Conservation (phyloP, 2,329 filamentous ascomycete species). For the Cytospora leucostoma region DNA sequence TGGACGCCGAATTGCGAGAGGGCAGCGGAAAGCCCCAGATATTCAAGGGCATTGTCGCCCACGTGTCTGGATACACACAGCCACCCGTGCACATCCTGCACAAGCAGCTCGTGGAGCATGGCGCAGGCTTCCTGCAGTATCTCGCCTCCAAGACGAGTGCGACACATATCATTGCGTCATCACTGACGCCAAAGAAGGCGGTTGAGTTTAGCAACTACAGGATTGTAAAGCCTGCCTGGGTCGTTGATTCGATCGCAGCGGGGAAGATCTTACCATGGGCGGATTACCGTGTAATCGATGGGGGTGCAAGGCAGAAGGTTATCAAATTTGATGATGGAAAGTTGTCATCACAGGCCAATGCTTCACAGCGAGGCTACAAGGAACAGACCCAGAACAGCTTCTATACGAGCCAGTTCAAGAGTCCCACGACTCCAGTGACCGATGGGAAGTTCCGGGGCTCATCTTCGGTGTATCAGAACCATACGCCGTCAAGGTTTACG, state of each 20-base stretch:
- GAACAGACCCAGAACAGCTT: slow-evolving; percentile 83
- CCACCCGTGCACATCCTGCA: slow-evolving; percentile 80
- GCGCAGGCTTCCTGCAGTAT: slow-evolving; percentile 94
- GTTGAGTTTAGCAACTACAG: slow-evolving; percentile 86
- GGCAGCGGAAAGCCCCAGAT: slow-evolving; percentile 75
- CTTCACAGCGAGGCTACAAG: slow-evolving; percentile 65
- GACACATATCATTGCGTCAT: slow-evolving; percentile 93
- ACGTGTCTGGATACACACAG: slow-evolving; percentile 95
- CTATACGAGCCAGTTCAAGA: slow-evolving; percentile 72
- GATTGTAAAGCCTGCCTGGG: slow-evolving; percentile 92
- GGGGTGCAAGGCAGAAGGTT: slow-evolving; percentile 79
- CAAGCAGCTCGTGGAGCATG: slow-evolving; percentile 83
- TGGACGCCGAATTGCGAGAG: slow-evolving; percentile 79
- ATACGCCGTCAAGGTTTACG: slow-evolving; percentile 26
- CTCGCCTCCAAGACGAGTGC: slow-evolving; percentile 91
- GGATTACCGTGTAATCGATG: slow-evolving; percentile 79
- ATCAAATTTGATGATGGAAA: slow-evolving; percentile 63
- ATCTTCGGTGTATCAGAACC: slow-evolving; percentile 17
- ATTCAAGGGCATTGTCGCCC: slow-evolving; percentile 86
- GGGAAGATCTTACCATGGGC: slow-evolving; percentile 85
- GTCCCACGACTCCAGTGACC: slow-evolving; percentile 34
- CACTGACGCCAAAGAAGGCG: slow-evolving; percentile 87
- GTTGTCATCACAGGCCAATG: slow-evolving; percentile 66
- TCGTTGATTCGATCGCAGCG: slow-evolving; percentile 83
- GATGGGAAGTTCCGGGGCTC: slow-evolving; percentile 29